Conservation (phyloP, 179 eudicot species). For the Beta lomatogona region DNA sequence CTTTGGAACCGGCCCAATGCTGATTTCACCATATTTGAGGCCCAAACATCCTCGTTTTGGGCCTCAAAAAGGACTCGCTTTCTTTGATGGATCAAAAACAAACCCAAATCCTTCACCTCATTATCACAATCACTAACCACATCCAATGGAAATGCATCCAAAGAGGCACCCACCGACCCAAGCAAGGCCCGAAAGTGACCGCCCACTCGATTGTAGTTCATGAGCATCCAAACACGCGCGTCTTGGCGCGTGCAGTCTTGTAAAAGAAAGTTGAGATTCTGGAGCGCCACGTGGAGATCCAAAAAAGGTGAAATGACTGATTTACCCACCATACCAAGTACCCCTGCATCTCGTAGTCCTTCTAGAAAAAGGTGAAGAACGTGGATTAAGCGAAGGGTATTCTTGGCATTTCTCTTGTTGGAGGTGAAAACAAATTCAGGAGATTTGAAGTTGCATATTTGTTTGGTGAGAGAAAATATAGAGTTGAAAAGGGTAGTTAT, state of each 20-base stretch:
- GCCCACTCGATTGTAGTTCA: slow-evolving; percentile 40
- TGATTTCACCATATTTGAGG: slow-evolving; percentile 24
- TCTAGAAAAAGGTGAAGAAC: slow-evolving; percentile 42
- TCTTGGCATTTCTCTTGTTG: slow-evolving; percentile 45
- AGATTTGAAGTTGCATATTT: slow-evolving; percentile 41
- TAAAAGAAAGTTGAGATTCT: slow-evolving; percentile 44
- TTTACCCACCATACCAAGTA: slow-evolving; percentile 5
- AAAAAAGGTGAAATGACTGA: slow-evolving; percentile 15
- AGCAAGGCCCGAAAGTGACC: slow-evolving; percentile 38
- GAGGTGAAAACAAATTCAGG: slow-evolving; percentile 23
- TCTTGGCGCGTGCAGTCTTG: slow-evolving; percentile 55
- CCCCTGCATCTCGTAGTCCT: slow-evolving; percentile 35
- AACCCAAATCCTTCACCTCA: slow-evolving; percentile 41
- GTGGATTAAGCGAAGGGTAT: slow-evolving; percentile 44
- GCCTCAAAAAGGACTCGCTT: slow-evolving; percentile 32
- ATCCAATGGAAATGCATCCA: slow-evolving; percentile 38
- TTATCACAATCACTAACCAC: slow-evolving; percentile 30
- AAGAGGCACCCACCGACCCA: slow-evolving; percentile 37
- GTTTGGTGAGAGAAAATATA: slow-evolving; percentile 39
- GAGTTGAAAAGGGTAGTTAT: slow-evolving; percentile 53
- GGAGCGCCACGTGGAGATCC: slow-evolving; percentile 56
- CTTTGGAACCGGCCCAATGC: slow-evolving; percentile 45
- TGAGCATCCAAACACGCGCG: slow-evolving; percentile 60
- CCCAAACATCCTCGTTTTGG: slow-evolving; percentile 39
- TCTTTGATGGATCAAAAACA: slow-evolving; percentile 41